These are phyloP conservation scores for Dendrobium catenatum DNA, from an alignment of 106 monocot genomes.

Conservation along the genomic window DNA sequence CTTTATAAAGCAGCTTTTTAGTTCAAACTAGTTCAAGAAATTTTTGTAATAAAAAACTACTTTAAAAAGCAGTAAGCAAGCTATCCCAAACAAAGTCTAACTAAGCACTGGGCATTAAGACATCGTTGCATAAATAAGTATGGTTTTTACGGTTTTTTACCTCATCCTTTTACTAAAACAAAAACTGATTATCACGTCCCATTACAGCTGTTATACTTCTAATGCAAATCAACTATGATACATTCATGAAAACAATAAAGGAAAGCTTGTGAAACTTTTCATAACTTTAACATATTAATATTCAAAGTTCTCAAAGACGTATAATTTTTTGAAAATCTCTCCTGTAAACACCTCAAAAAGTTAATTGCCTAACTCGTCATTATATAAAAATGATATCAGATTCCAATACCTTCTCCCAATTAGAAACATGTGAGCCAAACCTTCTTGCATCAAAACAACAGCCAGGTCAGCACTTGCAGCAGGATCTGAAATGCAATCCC, in stretches of 20 bases:
- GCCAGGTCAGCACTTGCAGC: constrained; percentile 94
- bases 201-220: too few relatives aligned
- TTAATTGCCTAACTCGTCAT: neutral
- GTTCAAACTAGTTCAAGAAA: too few relatives aligned
- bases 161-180: neutral
- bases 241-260: neutral
- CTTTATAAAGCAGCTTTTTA: too few relatives aligned
- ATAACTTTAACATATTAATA: neutral
- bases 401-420: constrained; percentile 77
- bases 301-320: neutral
- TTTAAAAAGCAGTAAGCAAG: too few relatives aligned
- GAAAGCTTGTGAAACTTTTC: neutral
- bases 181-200: too few relatives aligned
- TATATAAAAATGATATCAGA: neutral
- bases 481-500: constrained; percentile 66
- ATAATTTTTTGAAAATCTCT: neutral
- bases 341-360: neutral
- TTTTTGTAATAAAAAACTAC: too few relatives aligned
- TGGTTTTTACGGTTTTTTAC: neutral
- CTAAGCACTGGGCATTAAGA: neutral
- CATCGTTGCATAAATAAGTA: neutral
- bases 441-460: constrained; percentile 99
- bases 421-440: constrained; percentile 83
- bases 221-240: neutral
- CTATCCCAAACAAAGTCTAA: too few relatives aligned